Evolutionary conservation across 2,329 filamentous ascomycete genomes (phyloP).

Genomic region (Orbilia ellipsospora): DNA sequence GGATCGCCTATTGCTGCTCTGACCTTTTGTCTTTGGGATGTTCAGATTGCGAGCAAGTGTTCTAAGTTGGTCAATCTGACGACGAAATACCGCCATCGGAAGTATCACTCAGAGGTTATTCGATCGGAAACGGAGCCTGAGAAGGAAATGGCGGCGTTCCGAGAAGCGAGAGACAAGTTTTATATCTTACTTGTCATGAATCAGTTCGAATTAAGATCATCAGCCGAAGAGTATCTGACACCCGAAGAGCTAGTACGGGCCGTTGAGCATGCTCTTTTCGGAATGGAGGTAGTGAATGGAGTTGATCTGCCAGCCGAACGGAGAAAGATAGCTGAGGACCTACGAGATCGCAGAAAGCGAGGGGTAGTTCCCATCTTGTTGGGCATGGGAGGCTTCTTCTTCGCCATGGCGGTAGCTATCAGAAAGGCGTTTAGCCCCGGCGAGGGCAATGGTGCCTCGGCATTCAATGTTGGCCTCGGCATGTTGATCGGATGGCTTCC

Average conservation of each 20-base stretch:
- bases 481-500: conserved; percentile 65
- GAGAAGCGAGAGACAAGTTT: conserved; percentile 62
- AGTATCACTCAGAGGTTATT: conserved; percentile 31
- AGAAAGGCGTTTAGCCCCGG: conserved; percentile 41
- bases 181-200: conserved; percentile 65
- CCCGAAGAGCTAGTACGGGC: conserved; percentile 37
- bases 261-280: conserved; percentile 40
- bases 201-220: conserved; percentile 60
- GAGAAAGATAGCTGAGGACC: conserved; percentile 15
- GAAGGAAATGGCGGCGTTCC: conserved; percentile 42
- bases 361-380: conserved; percentile 41
- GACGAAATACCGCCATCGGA: conserved; percentile 37
- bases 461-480: conserved; percentile 47
- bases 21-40: conserved; percentile 61
- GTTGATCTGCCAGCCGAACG: conserved; percentile 35
- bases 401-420: conserved; percentile 48
- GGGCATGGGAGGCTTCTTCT: conserved; percentile 46
- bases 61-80: conserved; percentile 60
- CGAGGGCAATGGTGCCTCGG: conserved; percentile 19
- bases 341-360: conserved; percentile 39
- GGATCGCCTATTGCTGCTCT: conserved; percentile 60
- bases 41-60: conserved; percentile 60
- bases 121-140: conserved; percentile 17
- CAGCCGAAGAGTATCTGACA: conserved; percentile 25
- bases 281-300: conserved; percentile 32